Evolutionary conservation across 768 basidiomycete species (phyloP), one percentile per base, ranked within the genome.

Genomic region (Tulasnella sp.): DNA sequence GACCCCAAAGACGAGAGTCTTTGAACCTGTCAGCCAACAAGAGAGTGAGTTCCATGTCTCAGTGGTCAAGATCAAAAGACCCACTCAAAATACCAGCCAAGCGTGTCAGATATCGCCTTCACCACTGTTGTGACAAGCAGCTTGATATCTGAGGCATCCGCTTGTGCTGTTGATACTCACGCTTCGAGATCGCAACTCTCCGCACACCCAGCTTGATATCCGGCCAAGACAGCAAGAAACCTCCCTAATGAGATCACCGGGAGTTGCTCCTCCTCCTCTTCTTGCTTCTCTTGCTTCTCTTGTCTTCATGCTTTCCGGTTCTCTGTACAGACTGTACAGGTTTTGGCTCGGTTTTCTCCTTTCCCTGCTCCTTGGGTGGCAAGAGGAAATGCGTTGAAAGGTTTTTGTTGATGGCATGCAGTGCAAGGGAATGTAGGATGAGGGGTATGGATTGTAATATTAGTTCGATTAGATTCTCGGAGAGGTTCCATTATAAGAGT

Each of bases 21-120:
- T 75, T 40, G 18, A 74, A 72, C 35, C 79, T 75, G 42, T 81
- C 76, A 20, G 20, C 74, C 77, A 42, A 57, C 67, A 29, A 32
- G n/a, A 2, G 35, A 35, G 35, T 35, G 35, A 35, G 35, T 35
- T 35, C 35, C 35, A 35, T 35, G 35, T 73, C 39, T 16, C 18
- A n/a, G 23, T 55, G 10, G 35, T 29, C 44, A 23, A 10, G 37
- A 42, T 77, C 74, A 5, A 23, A 48, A 35, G 5, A 71, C 77
- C 44, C 26, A 78, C 77, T 40, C 67, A 40, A 69, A 77, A 3
- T 20, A 7, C 39, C 48, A 77, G 0, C 39, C 29, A 11, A 70
- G 39, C 16, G 61, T 48, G 3, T 77, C 57, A 11, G 69, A 73
- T 3, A 77, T n/a, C 7, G 23, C 23, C 2, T 3, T 42, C 5